Evolutionary conservation across 768 basidiomycete species (phyloP), one percentile per base, ranked within the genome.

Genomic region (Coprinellus aureogranulatus): DNA sequence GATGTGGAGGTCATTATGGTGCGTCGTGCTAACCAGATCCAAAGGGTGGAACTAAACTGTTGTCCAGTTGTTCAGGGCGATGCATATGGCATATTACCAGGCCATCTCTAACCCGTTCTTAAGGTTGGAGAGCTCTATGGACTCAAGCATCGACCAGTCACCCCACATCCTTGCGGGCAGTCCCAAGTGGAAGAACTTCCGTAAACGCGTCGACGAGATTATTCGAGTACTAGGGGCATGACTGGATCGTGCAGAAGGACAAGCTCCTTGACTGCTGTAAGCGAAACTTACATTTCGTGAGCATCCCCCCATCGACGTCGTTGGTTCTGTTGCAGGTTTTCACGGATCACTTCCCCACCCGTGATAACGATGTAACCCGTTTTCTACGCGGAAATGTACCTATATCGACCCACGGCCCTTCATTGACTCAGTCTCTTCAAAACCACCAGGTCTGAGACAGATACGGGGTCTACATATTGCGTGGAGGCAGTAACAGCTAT

Each of bases 81-180:
- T 95, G 53, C 93, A 96, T 67, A 89, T 90, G 77, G 89, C 91
- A 0, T 94, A 94, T 71, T 89, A 92, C 61, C 79, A 81, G 34
- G 82, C 93, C 23, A 80, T 92, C 48, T 88, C 90, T 41, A 94
- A 95, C 64, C 94, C 94, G 2, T 94, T 96, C 73, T 76, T 94
- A 53, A 86, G 80, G 58, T 75, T 89, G n/a, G 77, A 84, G 59
- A 70, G 75, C 20, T 68, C 81, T 2, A 64, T 72, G 1, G 85
- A 86, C 39, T 70, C 71, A 5, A 68, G 68, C 9, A 72, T 70
- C 60, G 88, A 89, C 61, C 80, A 81, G 44, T 72, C 77, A 0
- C 77, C 81, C 10, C 77, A 85, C 51, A 77, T 89, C 39, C 72
- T 76, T 14, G 84, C 85, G 18, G 88, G 87, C 57, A 82, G 78